phyloP scores from a whole-genome alignment of 129 eudicot species.

The Kitagawia praeruptora region DNA sequence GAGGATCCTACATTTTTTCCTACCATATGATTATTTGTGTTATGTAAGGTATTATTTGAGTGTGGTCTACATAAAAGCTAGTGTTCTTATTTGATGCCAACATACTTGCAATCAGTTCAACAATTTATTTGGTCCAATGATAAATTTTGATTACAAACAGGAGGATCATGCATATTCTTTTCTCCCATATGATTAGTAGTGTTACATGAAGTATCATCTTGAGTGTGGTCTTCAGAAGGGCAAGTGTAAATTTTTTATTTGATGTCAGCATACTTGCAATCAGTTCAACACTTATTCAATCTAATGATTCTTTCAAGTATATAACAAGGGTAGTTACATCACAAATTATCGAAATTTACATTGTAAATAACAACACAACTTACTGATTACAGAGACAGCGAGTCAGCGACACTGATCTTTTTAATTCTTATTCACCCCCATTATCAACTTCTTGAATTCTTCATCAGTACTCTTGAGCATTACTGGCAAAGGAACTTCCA shows the following conservation, averaged over 20 bases:
- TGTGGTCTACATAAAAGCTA: too few relatives aligned
- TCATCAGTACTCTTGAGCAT: constrained; percentile 80
- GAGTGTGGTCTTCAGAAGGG: too few relatives aligned
- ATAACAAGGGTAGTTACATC: neutral
- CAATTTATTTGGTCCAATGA: too few relatives aligned
- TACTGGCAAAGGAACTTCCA: constrained; percentile 42
- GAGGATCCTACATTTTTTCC: too few relatives aligned
- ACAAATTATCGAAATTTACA: constrained; percentile 7
- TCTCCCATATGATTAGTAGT: too few relatives aligned
- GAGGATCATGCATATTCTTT: too few relatives aligned
- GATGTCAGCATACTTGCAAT: too few relatives aligned
- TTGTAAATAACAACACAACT: neutral
- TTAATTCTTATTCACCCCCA: constrained; percentile 11
- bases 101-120: neutral
- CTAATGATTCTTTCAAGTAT: neutral
- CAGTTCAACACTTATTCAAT: neutral
- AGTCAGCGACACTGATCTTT: constrained; percentile 5
- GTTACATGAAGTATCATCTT: too few relatives aligned
- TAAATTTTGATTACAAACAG: too few relatives aligned
- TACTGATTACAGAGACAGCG: constrained; percentile 6
- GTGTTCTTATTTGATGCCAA: neutral
- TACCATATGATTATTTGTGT: too few relatives aligned
- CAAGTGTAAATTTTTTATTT: too few relatives aligned
- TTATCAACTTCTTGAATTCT: constrained; percentile 47
- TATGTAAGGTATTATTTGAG: too few relatives aligned